A percentile compares a stretch with the other conserved stretches of the same genome.
Evolutionary conservation across 345 rosid species (phyloP).

Genomic region (Erucastrum elatum): DNA sequence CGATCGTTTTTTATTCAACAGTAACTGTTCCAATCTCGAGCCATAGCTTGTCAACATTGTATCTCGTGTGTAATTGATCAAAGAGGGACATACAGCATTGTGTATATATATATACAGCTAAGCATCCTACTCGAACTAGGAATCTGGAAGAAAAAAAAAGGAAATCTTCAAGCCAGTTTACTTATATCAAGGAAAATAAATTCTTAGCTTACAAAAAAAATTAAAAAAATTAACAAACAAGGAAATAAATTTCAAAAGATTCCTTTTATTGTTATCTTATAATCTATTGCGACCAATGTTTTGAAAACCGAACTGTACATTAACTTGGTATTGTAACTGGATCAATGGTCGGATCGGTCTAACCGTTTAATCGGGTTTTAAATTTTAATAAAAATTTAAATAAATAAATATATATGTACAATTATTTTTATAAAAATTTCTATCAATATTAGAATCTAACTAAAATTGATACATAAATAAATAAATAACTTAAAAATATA

Average conservation of each 20-base stretch:
- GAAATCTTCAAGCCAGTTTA: not conserved
- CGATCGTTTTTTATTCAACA: not conserved
- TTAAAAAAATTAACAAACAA: not conserved
- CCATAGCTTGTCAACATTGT: not conserved
- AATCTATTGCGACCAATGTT: not conserved
- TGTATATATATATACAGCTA: not conserved
- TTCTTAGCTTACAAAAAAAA: too few relatives aligned
- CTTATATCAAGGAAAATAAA: not conserved
- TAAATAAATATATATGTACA: too few relatives aligned
- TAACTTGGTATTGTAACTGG: too few relatives aligned
- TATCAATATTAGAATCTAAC: too few relatives aligned
- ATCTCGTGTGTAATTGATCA: not conserved
- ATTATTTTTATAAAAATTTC: too few relatives aligned
- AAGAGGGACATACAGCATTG: not conserved
- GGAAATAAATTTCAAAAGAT: not conserved
- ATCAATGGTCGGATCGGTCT: too few relatives aligned
- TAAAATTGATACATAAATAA: too few relatives aligned
- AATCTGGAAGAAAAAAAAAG: not conserved
- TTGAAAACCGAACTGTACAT: too few relatives aligned
- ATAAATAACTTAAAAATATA: too few relatives aligned
- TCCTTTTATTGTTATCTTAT: not conserved
- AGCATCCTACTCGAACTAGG: not conserved
- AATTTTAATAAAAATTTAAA: too few relatives aligned
- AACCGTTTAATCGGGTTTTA: too few relatives aligned
- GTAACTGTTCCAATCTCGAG: not conserved